These are phyloP conservation scores for Venturia nashicola DNA, from an alignment of 2,329 filamentous ascomycete genomes.

Conservation along the genomic window DNA sequence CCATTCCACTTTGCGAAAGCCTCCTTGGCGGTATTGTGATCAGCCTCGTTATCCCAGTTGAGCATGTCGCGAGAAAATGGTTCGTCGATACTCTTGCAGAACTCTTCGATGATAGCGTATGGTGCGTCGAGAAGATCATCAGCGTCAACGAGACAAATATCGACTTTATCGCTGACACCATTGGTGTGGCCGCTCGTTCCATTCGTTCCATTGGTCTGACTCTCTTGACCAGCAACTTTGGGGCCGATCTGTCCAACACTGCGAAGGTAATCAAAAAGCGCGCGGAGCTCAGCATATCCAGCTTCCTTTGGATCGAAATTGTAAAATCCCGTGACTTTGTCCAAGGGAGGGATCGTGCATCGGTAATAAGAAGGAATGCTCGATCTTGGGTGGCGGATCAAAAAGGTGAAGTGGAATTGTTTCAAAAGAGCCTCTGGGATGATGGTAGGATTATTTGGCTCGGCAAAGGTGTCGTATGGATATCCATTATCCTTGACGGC, in stretches of 20 bases:
- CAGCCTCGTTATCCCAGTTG: slow-evolving; percentile 56
- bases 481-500: slow-evolving; percentile 31
- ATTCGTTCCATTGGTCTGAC: slow-evolving; percentile 12
- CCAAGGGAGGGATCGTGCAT: slow-evolving; percentile 81
- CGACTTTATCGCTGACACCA: slow-evolving; percentile 17
- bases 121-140: slow-evolving; percentile 72
- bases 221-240: slow-evolving; percentile 38
- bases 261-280: slow-evolving; percentile 75
- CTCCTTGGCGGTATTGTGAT: slow-evolving; percentile 53
- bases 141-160: slow-evolving; percentile 64
- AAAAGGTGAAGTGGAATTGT: slow-evolving; percentile 86
- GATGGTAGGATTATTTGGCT: slow-evolving; percentile 72
- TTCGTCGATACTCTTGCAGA: slow-evolving; percentile 61
- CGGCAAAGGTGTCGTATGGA: slow-evolving; percentile 45
- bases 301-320: slow-evolving; percentile 80
- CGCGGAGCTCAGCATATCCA: slow-evolving; percentile 78
- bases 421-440: slow-evolving; percentile 62
- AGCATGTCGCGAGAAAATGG: slow-evolving; percentile 59
- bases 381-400: slow-evolving; percentile 89
- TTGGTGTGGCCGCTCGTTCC: slow-evolving; percentile 14
- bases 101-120: slow-evolving; percentile 52
- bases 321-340: slow-evolving; percentile 70
- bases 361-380: slow-evolving; percentile 91
- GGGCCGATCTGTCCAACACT: slow-evolving; percentile 58
- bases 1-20: slow-evolving; percentile 95